A percentile compares a stretch with the other conserved stretches of the same genome.
These are phyloP conservation scores for Curvularia sp. DNA, from an alignment of 2,329 filamentous ascomycete species.

Conservation along the genomic window DNA sequence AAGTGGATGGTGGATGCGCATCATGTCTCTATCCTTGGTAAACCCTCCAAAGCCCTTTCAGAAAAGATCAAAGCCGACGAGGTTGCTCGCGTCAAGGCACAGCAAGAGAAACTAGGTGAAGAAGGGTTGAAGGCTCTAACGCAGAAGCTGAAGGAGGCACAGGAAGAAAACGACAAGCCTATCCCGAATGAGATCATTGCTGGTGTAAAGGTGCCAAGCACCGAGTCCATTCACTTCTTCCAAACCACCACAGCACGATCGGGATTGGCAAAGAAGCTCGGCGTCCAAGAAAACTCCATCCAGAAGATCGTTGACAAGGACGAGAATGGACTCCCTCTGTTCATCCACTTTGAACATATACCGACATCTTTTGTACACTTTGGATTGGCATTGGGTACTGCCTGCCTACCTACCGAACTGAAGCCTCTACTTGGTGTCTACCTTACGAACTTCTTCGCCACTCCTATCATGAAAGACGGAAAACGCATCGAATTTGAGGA, in stretches of 20 bases:
- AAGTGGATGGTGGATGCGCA: constrained; percentile 86
- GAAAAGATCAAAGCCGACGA: constrained; percentile 84
- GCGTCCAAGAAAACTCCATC: constrained; percentile 69
- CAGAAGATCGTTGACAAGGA: constrained; percentile 79
- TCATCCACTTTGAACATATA: constrained; percentile 97
- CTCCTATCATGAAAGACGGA: constrained; percentile 79
- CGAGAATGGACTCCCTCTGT: constrained; percentile 71
- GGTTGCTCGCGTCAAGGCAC: constrained; percentile 75
- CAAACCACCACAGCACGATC: constrained; percentile 83
- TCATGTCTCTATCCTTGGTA: constrained; percentile 86
- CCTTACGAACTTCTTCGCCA: constrained; percentile 92
- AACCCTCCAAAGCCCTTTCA: constrained; percentile 80
- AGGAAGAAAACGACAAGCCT: constrained; percentile 84
- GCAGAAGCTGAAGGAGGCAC: constrained; percentile 79
- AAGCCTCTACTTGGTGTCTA: constrained; percentile 87
- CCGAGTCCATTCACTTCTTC: constrained; percentile 94
- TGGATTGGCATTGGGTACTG: constrained; percentile 79
- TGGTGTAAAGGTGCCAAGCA: constrained; percentile 79
- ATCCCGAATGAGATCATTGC: constrained; percentile 85
- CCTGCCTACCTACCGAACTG: constrained; percentile 76
- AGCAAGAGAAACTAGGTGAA: constrained; percentile 80
- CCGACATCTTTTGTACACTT: constrained; percentile 91
- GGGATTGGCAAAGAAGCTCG: constrained; percentile 76
- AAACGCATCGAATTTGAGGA: constrained; percentile 85
- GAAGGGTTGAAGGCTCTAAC: constrained; percentile 79